Base-by-base conservation (phyloP, 169 alveolate species). In the Plasmodium vivax region DNA sequence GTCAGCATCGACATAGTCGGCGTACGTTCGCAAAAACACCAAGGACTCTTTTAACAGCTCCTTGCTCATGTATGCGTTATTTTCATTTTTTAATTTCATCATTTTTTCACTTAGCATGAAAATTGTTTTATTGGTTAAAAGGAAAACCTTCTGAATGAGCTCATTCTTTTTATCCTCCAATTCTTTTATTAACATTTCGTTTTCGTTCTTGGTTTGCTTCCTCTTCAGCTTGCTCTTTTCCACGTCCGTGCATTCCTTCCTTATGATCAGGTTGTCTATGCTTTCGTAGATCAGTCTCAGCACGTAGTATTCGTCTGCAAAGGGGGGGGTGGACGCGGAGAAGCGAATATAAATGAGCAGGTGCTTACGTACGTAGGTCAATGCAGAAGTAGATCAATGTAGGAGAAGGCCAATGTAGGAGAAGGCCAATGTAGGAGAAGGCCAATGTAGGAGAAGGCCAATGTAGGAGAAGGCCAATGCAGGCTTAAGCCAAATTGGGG, bases 41-140 rank as follows among this genome's bases (percentile, higher is more conserved):
- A 90, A 80, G 7, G 82, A 90, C 74, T 90, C 94, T 80, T 90
- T 90, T 79, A 90, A 90, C 73, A 90, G 51, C 36, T 90, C 94
- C 82, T 90, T 90, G 72, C 94, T 90, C 94, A 90, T 80, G 36
- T 80, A 90, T 7, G 91, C 47, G 45, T 90, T 90, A 58, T 56
- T 56, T 7, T 62, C 83, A 80, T 58, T 90, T 74, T 90, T 90
- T 62, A 90, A 62, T 80, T 80, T 36, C 83, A 90, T 90, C 94
- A 90, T 90, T 80, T 90, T 90, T 14, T 90, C 41, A 79, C 94
- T 34, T 56, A 90, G 23, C 94, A 90, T 90, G 47, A 62, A 23
- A 80, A 90, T 27, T 58, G 81, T 80, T 74, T 90, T 41, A 68
- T 90, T 90, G 10, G 91, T 80, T 19, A 90, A 62, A 45, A 43